Conservation (phyloP, 2,329 filamentous ascomycete genomes). For the Fusarium mexicanum region DNA sequence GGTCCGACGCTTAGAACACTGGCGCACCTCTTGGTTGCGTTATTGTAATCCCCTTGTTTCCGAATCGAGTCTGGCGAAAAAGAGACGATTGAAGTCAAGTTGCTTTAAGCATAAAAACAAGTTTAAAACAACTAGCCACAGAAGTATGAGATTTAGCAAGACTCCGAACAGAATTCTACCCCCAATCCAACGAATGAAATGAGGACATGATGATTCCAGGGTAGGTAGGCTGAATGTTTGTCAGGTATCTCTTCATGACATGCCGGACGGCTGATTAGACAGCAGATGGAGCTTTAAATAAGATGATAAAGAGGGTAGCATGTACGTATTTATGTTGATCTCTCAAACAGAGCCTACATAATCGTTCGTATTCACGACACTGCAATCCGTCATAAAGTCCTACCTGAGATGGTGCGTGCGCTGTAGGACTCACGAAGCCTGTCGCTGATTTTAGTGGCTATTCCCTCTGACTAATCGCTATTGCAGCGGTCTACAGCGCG, state of each 20-base stretch:
- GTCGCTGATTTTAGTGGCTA: fast-evolving
- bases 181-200: not conserved
- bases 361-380: fast-evolving
- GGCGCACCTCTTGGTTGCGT: too few species aligned
- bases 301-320: too few species aligned
- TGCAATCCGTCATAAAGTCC: not conserved
- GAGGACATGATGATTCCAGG: not conserved
- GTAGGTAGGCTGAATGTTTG: not conserved
- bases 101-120: not conserved
- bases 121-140: not conserved
- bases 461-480: not conserved
- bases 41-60: fast-evolving
- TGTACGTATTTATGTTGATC: too few species aligned
- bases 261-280: too few species aligned
- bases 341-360: not conserved
- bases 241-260: not conserved
- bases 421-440: not conserved
- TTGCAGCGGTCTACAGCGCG: not conserved
- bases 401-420: fast-evolving
- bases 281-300: fast-evolving
- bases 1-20: too few species aligned
- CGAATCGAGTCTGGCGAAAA: too few species aligned
- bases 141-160: fast-evolving
- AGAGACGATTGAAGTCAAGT: fast-evolving
- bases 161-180: fast-evolving